Conservation (phyloP, 129 eudicot species). For the Solidago caesia region DNA sequence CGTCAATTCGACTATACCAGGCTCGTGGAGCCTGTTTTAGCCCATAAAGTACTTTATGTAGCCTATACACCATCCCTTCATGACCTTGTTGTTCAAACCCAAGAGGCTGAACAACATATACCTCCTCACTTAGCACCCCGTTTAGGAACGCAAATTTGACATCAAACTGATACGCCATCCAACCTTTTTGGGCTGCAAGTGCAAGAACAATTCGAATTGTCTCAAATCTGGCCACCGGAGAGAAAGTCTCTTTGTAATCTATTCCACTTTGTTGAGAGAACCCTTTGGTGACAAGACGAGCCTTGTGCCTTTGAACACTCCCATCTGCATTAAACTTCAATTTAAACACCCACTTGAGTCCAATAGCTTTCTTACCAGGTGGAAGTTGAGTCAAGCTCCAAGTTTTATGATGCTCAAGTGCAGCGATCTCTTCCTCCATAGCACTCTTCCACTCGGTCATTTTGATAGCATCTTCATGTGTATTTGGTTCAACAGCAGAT, state of each 20-base stretch:
- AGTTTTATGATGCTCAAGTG: background rate
- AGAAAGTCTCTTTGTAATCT: background rate
- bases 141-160: background rate
- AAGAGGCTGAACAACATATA: constrained; percentile 15
- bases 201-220: background rate
- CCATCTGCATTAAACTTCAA: background rate
- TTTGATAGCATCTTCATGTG: too few species aligned
- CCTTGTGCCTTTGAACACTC: background rate
- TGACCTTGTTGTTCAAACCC: constrained; percentile 5
- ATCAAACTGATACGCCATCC: background rate
- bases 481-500: too few species aligned
- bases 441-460: constrained; percentile 14
- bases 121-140: constrained; percentile 4
- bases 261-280: constrained; percentile 2
- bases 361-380: background rate
- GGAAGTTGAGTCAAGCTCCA: constrained; percentile 3
- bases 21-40: too few species aligned
- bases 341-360: background rate
- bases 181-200: background rate
- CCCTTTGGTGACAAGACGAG: constrained; percentile 15
- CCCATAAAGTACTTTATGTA: constrained; percentile 12
- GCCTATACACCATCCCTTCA: background rate
- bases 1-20: constrained; percentile 1
- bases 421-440: constrained; percentile 4
- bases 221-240: background rate